Conservation (phyloP, 1,139 yeast genomes). For the Scheffersomyces stambukii region DNA sequence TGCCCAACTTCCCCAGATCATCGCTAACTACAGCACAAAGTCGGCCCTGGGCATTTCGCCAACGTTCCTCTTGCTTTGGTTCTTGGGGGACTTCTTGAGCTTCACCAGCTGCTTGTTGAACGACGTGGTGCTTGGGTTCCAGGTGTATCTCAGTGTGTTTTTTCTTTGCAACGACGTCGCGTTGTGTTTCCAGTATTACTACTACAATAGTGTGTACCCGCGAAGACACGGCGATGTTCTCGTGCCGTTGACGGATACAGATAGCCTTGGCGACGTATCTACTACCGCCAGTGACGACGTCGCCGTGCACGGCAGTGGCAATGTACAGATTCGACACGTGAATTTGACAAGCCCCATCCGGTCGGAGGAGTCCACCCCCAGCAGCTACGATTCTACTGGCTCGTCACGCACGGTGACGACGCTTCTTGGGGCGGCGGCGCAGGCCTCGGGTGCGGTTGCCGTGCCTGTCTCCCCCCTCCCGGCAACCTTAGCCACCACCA, state of each 20-base stretch:
- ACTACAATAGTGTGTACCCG: constrained; percentile 50
- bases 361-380: constrained; percentile 10
- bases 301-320: constrained; percentile 10
- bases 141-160: constrained; percentile 67
- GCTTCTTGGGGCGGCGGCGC: constrained; percentile 14
- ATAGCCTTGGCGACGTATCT: neutral
- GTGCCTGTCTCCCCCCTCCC: constrained; percentile 19
- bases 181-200: constrained; percentile 71
- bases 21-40: constrained; percentile 67
- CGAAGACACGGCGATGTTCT: constrained; percentile 6
- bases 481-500: constrained; percentile 4
- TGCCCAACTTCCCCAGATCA: constrained; percentile 85
- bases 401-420: constrained; percentile 10
- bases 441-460: constrained; percentile 20
- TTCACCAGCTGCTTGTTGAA: constrained; percentile 78
- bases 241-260: constrained; percentile 1
- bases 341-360: constrained; percentile 4
- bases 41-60: constrained; percentile 87
- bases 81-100: constrained; percentile 79
- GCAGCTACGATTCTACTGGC: constrained; percentile 24
- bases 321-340: constrained; percentile 12
- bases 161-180: constrained; percentile 70
- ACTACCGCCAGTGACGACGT: constrained; percentile 5
- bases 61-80: constrained; percentile 74
- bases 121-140: constrained; percentile 68